Conservation (phyloP, 371 early-diverging fungal genomes). For the Globomyces sp. region DNA sequence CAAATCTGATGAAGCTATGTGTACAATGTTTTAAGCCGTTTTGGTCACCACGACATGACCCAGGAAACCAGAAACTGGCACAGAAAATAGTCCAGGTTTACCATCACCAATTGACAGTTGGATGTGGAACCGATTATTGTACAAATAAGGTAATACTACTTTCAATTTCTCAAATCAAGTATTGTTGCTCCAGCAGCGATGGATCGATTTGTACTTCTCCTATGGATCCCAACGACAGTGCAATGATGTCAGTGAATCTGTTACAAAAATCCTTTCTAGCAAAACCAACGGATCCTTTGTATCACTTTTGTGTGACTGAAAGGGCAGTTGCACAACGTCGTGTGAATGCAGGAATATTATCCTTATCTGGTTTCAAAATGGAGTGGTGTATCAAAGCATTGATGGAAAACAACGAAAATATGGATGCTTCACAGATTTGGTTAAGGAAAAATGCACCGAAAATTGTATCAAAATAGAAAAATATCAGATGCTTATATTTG, state of each 20-base stretch:
- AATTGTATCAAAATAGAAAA: too few relatives aligned
- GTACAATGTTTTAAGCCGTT: slow-evolving; percentile 79
- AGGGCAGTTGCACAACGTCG: slow-evolving; percentile 46
- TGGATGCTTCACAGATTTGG: slow-evolving; percentile 37
- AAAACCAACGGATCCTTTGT: slow-evolving; percentile 29
- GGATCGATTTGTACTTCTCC: slow-evolving; percentile 42
- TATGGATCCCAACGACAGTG: slow-evolving; percentile 43
- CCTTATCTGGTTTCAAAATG: slow-evolving; percentile 49
- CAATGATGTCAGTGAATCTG: slow-evolving; percentile 49
- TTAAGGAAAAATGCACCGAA: too few relatives aligned
- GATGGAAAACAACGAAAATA: slow-evolving; percentile 51
- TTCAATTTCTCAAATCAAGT: too few relatives aligned
- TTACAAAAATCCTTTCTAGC: slow-evolving; percentile 30
- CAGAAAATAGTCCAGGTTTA: slow-evolving; percentile 69
- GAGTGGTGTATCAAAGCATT: slow-evolving; percentile 74
- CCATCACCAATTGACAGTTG: slow-evolving; percentile 73
- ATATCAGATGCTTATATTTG: too few relatives aligned
- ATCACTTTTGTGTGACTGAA: slow-evolving; percentile 67
- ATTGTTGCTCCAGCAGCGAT: too few relatives aligned
- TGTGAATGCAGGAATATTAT: slow-evolving; percentile 43
- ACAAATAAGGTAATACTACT: not conserved
- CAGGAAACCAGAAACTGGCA: slow-evolving; percentile 67
- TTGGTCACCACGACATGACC: slow-evolving; percentile 77
- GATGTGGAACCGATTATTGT: slow-evolving; percentile 70
- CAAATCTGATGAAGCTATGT: slow-evolving; percentile 61